Evolutionary conservation across 225 moss, liverwort and hornwort genomes (phyloP).

Genomic region (Pleurozium schreberi): DNA sequence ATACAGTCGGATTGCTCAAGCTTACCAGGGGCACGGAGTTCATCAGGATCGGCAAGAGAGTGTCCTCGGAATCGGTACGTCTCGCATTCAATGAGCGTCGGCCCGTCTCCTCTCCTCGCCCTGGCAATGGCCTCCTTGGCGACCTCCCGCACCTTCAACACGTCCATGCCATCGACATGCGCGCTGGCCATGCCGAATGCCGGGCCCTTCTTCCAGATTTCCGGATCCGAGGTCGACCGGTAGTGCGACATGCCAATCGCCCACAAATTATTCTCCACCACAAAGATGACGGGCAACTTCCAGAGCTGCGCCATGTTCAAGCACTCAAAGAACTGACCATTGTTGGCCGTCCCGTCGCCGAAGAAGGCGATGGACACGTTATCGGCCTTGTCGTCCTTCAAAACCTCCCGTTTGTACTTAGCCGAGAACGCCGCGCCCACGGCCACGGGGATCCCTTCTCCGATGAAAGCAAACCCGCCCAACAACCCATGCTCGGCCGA

Average conservation of each 20-base stretch:
- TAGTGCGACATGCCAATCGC: slow-evolving; percentile 95
- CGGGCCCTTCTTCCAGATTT: slow-evolving; percentile 90
- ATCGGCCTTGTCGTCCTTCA: slow-evolving; percentile 74
- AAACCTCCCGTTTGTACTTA: slow-evolving; percentile 83
- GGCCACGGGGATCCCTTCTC: slow-evolving; percentile 89
- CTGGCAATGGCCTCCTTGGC: slow-evolving; percentile 86
- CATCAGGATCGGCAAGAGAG: slow-evolving; percentile 94
- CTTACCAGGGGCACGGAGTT: slow-evolving; percentile 88
- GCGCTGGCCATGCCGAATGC: slow-evolving; percentile 89
- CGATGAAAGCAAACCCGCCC: slow-evolving; percentile 93
- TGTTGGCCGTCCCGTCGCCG: slow-evolving; percentile 88
- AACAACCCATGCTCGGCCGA: slow-evolving; percentile 73
- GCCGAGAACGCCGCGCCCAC: slow-evolving; percentile 75
- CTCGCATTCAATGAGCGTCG: slow-evolving; percentile 90
- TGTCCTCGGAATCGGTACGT: slow-evolving; percentile 94
- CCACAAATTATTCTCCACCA: slow-evolving; percentile 95
- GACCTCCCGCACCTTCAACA: slow-evolving; percentile 85
- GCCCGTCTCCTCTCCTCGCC: slow-evolving; percentile 87
- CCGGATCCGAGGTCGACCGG: slow-evolving; percentile 72
- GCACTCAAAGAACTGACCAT: slow-evolving; percentile 98
- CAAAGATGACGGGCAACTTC: slow-evolving; percentile 84
- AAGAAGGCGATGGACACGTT: slow-evolving; percentile 83
- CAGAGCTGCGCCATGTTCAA: slow-evolving; percentile 92
- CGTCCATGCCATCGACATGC: slow-evolving; percentile 94
- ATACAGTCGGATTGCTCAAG: not conserved